These are phyloP conservation scores for Tricholoma sp. DNA, from an alignment of 768 basidiomycete genomes.

Conservation along the genomic window DNA sequence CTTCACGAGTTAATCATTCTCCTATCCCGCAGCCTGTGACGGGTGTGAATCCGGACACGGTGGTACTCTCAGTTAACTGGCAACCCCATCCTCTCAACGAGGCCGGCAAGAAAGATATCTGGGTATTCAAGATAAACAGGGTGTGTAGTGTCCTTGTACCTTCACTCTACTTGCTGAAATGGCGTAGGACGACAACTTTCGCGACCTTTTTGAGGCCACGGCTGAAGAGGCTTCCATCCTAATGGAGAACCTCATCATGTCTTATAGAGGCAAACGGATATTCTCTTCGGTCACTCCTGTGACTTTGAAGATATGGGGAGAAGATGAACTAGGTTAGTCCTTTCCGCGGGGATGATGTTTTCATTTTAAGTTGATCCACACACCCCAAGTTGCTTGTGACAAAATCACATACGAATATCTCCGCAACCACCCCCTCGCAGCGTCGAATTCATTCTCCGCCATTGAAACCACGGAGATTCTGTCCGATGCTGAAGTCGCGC, in stretches of 20 bases:
- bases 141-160: conserved; percentile 30
- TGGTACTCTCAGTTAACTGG: conserved; percentile 59
- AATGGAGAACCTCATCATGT: conserved; percentile 51
- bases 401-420: conserved; percentile 59
- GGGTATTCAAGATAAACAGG: conserved; percentile 54
- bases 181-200: conserved; percentile 58
- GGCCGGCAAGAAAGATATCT: conserved; percentile 32
- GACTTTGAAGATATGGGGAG: conserved; percentile 60
- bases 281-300: conserved; percentile 67
- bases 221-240: conserved; percentile 57
- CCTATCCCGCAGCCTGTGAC: conserved; percentile 25
- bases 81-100: conserved; percentile 54
- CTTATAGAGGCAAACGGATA: conserved; percentile 54
- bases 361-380: not conserved
- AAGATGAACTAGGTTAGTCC: conserved; percentile 57
- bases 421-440: conserved; percentile 26
- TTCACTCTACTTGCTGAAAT: not conserved
- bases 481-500: conserved; percentile 16
- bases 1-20: conserved; percentile 17
- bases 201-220: conserved; percentile 55
- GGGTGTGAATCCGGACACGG: conserved; percentile 28
- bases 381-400: conserved; percentile 56
- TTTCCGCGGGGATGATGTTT: not conserved
- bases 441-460: conserved; percentile 2
- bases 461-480: conserved; percentile 6